Evolutionary conservation across 352 stramenopile genomes (phyloP), one percentile per base, ranked within the genome.

Genomic region (Phytophthora fragariaefolia): DNA sequence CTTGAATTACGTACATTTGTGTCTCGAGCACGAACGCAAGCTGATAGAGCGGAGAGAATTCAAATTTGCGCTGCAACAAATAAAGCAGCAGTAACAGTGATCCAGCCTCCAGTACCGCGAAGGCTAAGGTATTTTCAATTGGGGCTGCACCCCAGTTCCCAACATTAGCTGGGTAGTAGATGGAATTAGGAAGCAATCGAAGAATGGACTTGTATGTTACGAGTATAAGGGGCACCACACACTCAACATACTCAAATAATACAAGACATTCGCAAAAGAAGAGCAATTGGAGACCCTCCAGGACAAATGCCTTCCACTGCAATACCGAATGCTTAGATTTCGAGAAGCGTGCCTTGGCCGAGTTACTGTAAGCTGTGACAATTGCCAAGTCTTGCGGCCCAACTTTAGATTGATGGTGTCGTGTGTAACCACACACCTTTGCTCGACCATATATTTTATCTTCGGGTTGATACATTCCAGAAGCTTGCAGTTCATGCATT

Each of bases 221-320:
- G 60, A 71, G 77, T 1, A 75, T 24, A 15, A 68, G 55, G 1
- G 66, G 67, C 17, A 74, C 56, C 22, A 79, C 52, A n/a, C 66
- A 79, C 52, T 78, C 70, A 27, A 82, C 54, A 42, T 82, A 82
- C 55, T 82, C 74, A 36, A 64, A 45, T 1, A 82, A 48, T 15
- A 61, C 26, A 3, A 77, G 53, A 36, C 62, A 72, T 49, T 77
- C 74, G 48, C 61, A 72, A 17, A 52, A 58, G 42, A 73, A 82
- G 0, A 82, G 63, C 38, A 79, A 32, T 22, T 66, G 52, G 6
- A 73, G 30, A 12, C 36, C 43, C 20, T 73, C 23, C 2, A 54
- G 34, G 1, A 70, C 45, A 30, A 64, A 48, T 4, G 42, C 18
- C 20, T 48, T 48, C 42, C 38, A 46, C 22, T 24, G 5, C 9